Conservation (phyloP, 2,329 filamentous ascomycete species). For the Trichophyton rubrum region DNA sequence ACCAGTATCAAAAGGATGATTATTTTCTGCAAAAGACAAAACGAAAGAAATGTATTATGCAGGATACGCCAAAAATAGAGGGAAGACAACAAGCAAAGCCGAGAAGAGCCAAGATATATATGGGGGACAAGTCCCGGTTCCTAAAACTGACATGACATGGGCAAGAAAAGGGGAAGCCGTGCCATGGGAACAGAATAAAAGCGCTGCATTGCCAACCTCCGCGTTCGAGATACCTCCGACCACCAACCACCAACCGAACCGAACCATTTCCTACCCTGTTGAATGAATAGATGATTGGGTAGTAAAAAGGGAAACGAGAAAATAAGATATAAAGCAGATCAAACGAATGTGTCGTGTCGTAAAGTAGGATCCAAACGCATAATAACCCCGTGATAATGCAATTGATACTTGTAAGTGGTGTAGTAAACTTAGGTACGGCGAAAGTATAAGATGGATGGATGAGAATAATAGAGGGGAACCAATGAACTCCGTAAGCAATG, state of each 20-base stretch:
- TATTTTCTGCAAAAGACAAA: neutral
- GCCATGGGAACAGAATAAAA: neutral
- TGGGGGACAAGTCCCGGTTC: neutral
- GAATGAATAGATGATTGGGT: neutral
- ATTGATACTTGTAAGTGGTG: neutral
- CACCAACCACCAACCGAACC: neutral
- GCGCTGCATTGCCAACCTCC: slow-evolving; percentile 1
- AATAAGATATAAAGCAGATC: neutral
- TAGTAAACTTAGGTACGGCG: neutral
- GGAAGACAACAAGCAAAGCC: neutral
- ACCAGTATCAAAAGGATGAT: neutral
- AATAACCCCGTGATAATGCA: slow-evolving; percentile 4
- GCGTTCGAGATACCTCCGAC: neutral
- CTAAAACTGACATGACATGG: neutral
- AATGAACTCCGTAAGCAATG: neutral
- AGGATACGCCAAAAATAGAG: neutral
- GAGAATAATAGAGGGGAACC: neutral
- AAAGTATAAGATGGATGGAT: neutral
- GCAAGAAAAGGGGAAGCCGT: too few relatives aligned
- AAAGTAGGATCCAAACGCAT: neutral
- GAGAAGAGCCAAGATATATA: slow-evolving; percentile 2
- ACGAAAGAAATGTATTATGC: slow-evolving; percentile 1
- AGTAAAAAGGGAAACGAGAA: neutral
- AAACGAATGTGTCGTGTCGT: slow-evolving; percentile 1
- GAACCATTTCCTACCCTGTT: neutral